phyloP scores from a whole-genome alignment of 805 yeast genomes.

The Ogataea populi-albae region DNA sequence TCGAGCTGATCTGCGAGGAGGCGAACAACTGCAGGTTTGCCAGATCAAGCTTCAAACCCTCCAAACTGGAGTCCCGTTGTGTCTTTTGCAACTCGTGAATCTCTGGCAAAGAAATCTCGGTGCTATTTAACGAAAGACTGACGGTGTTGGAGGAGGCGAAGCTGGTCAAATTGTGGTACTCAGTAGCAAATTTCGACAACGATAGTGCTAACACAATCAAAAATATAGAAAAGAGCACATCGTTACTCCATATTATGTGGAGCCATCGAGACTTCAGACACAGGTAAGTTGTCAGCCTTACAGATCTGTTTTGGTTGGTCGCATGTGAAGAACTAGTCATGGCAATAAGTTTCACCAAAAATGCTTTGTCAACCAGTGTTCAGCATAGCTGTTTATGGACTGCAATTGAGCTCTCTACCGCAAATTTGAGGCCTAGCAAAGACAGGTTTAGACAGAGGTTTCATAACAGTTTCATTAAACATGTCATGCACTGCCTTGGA shows the following conservation, averaged over 20 bases:
- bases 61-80: background rate
- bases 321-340: too few relatives aligned
- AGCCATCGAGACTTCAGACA: slow-evolving; percentile 26
- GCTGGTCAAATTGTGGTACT: too few relatives aligned
- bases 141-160: too few relatives aligned
- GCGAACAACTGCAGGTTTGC: slow-evolving; percentile 8
- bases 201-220: slow-evolving; percentile 3
- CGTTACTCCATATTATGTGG: slow-evolving; percentile 16
- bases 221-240: slow-evolving; percentile 6
- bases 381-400: too few relatives aligned
- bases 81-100: background rate
- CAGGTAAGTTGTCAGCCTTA: slow-evolving; percentile 21
- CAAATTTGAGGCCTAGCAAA: too few relatives aligned
- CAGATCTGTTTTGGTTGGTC: slow-evolving; percentile 23
- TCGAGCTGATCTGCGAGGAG: slow-evolving; percentile 3
- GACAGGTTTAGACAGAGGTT: too few relatives aligned
- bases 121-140: too few relatives aligned
- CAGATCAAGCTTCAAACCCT: slow-evolving; percentile 1
- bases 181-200: background rate
- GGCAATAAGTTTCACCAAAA: too few relatives aligned
- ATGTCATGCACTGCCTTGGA: too few relatives aligned
- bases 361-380: too few relatives aligned
- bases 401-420: too few relatives aligned
- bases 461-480: too few relatives aligned
- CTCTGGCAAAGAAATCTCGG: background rate